These are phyloP conservation scores for Oxyria digyna DNA, from an alignment of 148 eudicot species.

Conservation along the genomic window DNA sequence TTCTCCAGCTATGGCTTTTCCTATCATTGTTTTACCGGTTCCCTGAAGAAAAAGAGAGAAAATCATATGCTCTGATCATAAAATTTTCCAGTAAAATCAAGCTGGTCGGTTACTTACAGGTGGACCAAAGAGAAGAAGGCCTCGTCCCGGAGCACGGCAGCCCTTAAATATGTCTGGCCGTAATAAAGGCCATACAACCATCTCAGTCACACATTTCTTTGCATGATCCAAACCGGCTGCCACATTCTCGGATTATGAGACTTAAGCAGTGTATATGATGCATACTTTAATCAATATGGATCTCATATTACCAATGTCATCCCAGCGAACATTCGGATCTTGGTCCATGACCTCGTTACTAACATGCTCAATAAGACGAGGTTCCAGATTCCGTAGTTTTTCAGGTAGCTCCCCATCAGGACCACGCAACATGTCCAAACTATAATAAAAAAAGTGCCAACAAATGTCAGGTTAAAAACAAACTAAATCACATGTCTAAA, in stretches of 20 bases:
- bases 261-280: neutral
- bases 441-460: conserved; percentile 17
- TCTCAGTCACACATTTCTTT: conserved; percentile 96
- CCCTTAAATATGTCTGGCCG: conserved; percentile 98
- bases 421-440: conserved; percentile 87
- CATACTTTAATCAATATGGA: neutral
- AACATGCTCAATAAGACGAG: conserved; percentile 89
- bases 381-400: conserved; percentile 89
- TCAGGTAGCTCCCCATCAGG: conserved; percentile 98
- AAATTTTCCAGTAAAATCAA: neutral
- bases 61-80: neutral
- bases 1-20: conserved; percentile 98
- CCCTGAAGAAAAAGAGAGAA: conserved; percentile 37
- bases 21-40: conserved; percentile 96
- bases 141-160: conserved; percentile 98
- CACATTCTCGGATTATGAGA: conserved; percentile 14
- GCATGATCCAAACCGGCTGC: conserved; percentile 97
- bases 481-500: neutral
- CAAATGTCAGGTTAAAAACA: neutral
- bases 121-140: conserved; percentile 96
- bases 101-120: conserved; percentile 48
- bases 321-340: conserved; percentile 98
- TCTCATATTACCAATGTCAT: conserved; percentile 69
- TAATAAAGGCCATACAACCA: conserved; percentile 94
- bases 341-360: conserved; percentile 96